Percentiles rank a stretch among this genome's conserved stretches.
These are phyloP conservation scores for Dictyostelium firmibasis DNA, from an alignment of 78 protist species.

Conservation along the genomic window DNA sequence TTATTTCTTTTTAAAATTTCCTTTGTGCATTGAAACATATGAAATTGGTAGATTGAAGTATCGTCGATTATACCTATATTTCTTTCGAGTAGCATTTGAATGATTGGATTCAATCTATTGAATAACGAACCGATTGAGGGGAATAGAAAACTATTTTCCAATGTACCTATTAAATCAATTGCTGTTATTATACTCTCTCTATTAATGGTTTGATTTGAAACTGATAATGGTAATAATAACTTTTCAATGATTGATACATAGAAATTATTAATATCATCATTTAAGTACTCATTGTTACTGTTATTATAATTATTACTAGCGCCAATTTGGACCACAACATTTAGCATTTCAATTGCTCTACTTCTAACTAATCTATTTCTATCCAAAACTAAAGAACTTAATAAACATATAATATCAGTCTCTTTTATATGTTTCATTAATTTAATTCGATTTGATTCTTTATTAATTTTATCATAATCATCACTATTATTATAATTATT, in stretches of 20 bases:
- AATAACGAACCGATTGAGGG: neutral
- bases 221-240: neutral
- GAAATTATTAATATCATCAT: neutral
- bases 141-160: constrained; percentile 31
- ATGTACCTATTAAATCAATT: constrained; percentile 38
- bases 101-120: neutral
- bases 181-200: constrained; percentile 7
- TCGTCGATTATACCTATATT: neutral
- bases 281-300: neutral
- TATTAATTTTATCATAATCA: too few relatives aligned
- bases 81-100: neutral
- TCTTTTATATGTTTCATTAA: neutral
- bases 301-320: neutral
- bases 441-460: too few relatives aligned
- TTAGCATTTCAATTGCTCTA: constrained; percentile 14
- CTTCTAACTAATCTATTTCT: neutral
- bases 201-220: neutral
- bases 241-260: neutral
- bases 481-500: neutral
- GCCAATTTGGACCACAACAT: neutral
- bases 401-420: neutral
- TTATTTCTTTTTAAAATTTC: constrained; percentile 16
- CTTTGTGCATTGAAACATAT: constrained; percentile 9
- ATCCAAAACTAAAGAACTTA: neutral
- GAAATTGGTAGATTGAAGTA: neutral